phyloP scores from a whole-genome alignment of 345 rosid species.

The Citrus mangshanensis region DNA sequence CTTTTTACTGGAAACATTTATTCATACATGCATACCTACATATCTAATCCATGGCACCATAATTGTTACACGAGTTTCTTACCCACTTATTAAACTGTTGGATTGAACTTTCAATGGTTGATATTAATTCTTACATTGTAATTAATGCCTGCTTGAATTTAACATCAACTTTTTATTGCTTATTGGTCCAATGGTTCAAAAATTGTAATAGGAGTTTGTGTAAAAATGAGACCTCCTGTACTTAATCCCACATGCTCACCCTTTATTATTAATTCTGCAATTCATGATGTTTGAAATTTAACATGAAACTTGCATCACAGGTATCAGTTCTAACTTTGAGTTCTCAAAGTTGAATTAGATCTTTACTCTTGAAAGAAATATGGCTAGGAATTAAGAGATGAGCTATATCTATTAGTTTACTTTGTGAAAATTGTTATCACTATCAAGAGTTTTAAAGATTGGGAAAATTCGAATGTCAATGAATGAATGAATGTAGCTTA shows the following conservation, averaged over 20 bases:
- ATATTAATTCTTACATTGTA: no score
- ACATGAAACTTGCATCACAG: neutral
- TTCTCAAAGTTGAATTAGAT: neutral
- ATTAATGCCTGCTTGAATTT: neutral
- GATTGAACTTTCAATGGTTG: neutral
- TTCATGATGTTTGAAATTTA: neutral
- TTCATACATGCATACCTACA: neutral
- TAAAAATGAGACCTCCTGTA: neutral
- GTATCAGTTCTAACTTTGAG: neutral
- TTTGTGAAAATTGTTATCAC: neutral
- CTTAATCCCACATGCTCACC: neutral
- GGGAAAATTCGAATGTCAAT: neutral
- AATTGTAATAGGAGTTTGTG: neutral
- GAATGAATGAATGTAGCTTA: neutral
- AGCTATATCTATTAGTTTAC: neutral
- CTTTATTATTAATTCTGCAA: neutral
- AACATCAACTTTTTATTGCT: neutral
- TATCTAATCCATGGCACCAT: neutral
- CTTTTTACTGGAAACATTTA: neutral
- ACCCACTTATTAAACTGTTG: neutral
- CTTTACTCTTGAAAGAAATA: neutral
- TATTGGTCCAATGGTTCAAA: neutral
- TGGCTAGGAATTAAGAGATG: neutral
- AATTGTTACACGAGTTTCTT: neutral
- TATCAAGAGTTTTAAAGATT: neutral